Evolutionary conservation across 139 green algal genomes (phyloP).

Genomic region (Chlorella sp.): DNA sequence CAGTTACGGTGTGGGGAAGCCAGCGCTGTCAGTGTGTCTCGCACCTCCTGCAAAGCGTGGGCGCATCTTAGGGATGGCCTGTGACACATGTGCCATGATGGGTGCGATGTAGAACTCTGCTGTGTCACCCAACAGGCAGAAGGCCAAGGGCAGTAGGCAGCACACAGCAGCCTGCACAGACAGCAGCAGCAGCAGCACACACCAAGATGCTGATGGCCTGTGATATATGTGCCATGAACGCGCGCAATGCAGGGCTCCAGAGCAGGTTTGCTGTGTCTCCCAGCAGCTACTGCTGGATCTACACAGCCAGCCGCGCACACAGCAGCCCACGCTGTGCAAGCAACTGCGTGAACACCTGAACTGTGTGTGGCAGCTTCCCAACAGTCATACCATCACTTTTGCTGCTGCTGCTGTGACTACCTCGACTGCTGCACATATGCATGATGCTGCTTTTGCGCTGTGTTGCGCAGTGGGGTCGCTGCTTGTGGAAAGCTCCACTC

Average conservation of each 20-base stretch:
- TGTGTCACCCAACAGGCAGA: slow-evolving; percentile 71
- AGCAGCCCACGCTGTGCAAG: no score
- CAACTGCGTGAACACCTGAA: background rate
- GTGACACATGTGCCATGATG: slow-evolving; percentile 69
- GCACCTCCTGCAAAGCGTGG: slow-evolving; percentile 74
- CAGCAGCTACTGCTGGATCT: no score
- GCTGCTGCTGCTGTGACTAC: background rate
- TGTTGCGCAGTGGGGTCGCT: no score
- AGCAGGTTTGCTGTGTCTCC: background rate
- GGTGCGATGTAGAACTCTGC: slow-evolving; percentile 80
- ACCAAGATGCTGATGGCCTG: no score
- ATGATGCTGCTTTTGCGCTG: no score
- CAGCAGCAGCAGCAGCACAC: slow-evolving; percentile 25
- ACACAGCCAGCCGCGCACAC: no score
- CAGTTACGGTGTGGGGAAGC: no score
- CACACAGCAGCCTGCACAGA: no score
- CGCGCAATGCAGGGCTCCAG: background rate
- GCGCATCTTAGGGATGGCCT: slow-evolving; percentile 72
- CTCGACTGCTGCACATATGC: no score
- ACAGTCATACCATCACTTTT: background rate
- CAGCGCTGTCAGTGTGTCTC: no score
- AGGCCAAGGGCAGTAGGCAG: slow-evolving; percentile 61
- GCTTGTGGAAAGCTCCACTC: no score
- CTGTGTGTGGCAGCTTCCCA: no score
- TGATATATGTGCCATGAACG: slow-evolving; percentile 3